Evolutionary conservation across 768 basidiomycete genomes (phyloP).

Genomic region (Infundibulicybe gibba): DNA sequence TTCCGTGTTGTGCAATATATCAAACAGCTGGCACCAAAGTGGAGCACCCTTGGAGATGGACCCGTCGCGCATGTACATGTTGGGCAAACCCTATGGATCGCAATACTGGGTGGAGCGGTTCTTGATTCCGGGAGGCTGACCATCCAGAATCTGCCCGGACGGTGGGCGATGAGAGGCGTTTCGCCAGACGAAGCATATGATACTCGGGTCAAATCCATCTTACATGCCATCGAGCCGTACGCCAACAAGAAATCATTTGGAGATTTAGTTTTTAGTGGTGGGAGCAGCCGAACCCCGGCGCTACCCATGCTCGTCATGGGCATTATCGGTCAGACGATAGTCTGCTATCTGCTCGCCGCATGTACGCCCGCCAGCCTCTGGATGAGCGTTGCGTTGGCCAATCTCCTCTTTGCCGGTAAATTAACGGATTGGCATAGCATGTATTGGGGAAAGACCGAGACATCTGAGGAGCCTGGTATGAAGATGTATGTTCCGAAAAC

Average conservation of each 20-base stretch:
- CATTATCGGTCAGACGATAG: slow-evolving; percentile 15
- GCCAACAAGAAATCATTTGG: slow-evolving; percentile 12
- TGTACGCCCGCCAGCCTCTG: slow-evolving; percentile 21
- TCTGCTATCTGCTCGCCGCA: slow-evolving; percentile 21
- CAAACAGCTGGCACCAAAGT: slow-evolving; percentile 4
- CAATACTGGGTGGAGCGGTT: slow-evolving; percentile 17
- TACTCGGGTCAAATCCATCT: slow-evolving; percentile 12
- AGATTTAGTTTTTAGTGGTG: slow-evolving; percentile 15
- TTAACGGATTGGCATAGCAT: slow-evolving; percentile 18
- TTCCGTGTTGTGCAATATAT: slow-evolving; percentile 19
- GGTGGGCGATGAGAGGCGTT: slow-evolving; percentile 10
- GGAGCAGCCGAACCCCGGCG: slow-evolving; percentile 10
- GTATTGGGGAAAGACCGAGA: slow-evolving; percentile 13
- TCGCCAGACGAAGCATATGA: slow-evolving; percentile 17
- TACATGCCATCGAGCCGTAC: slow-evolving; percentile 12
- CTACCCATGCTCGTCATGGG: slow-evolving; percentile 19
- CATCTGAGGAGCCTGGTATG: slow-evolving; percentile 10
- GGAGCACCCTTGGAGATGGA: not conserved
- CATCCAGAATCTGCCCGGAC: slow-evolving; percentile 20
- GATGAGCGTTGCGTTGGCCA: slow-evolving; percentile 19
- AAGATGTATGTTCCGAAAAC: slow-evolving; percentile 11
- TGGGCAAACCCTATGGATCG: slow-evolving; percentile 21
- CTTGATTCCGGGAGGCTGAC: slow-evolving; percentile 19
- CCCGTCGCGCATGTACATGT: slow-evolving; percentile 11
- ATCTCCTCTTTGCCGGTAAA: slow-evolving; percentile 14